These are phyloP conservation scores for Plasmodium cynomolgi DNA, from an alignment of 169 alveolate species.

Conservation along the genomic window DNA sequence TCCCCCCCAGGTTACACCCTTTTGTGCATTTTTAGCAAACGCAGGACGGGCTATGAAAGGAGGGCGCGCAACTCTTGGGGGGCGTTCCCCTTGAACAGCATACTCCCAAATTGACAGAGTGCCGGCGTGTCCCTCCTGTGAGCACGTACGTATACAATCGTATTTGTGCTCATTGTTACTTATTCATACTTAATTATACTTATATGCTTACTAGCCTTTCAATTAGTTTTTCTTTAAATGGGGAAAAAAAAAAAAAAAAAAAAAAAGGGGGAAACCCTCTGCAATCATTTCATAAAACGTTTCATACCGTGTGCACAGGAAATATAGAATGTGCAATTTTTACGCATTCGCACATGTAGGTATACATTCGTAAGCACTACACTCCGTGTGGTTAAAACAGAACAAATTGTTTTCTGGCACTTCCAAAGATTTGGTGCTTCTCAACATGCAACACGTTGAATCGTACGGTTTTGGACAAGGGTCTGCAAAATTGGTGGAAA, in stretches of 20 bases:
- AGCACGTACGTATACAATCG: background rate
- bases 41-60: background rate
- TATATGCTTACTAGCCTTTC: background rate
- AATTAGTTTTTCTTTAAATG: slow-evolving; percentile 4
- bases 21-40: background rate
- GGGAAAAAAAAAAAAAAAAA: background rate
- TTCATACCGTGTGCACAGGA: background rate
- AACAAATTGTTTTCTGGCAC: slow-evolving; percentile 98
- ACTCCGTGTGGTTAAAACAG: slow-evolving; percentile 88
- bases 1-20: background rate
- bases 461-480: slow-evolving; percentile 99
- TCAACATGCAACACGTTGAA: slow-evolving; percentile 99
- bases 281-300: slow-evolving; percentile 7
- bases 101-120: background rate
- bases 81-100: background rate
- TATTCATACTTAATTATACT: background rate
- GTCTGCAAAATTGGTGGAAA: slow-evolving; percentile 92
- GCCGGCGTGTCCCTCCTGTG: background rate
- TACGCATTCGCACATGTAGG: background rate
- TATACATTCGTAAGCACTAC: background rate
- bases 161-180: background rate
- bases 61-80: background rate
- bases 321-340: background rate
- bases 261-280: background rate
- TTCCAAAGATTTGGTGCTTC: slow-evolving; percentile 97